These are phyloP conservation scores for Sclerotinia minor DNA, from an alignment of 2,329 filamentous ascomycete species.

Conservation along the genomic window DNA sequence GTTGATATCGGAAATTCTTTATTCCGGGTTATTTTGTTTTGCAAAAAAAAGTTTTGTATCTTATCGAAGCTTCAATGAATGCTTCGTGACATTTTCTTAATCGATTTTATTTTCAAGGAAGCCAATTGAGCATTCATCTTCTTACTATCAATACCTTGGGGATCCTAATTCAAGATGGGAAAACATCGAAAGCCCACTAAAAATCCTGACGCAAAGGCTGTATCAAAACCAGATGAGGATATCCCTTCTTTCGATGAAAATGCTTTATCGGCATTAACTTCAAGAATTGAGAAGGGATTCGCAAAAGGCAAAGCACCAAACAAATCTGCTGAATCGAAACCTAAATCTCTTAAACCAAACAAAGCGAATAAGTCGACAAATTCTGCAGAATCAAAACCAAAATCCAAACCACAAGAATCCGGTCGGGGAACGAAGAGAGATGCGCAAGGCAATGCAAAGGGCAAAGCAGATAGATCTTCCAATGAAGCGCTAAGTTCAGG, in stretches of 20 bases:
- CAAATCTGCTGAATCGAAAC: slow-evolving; percentile 25
- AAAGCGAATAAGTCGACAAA: slow-evolving; percentile 38
- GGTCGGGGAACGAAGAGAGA: slow-evolving; percentile 42
- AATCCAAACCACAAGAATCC: slow-evolving; percentile 27
- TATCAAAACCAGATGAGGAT: slow-evolving; percentile 25
- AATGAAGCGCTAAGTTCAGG: slow-evolving; percentile 28
- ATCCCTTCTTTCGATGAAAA: slow-evolving; percentile 51
- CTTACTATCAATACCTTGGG: not conserved
- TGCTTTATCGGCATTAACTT: slow-evolving; percentile 55
- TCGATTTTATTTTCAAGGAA: not conserved
- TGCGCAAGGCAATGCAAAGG: slow-evolving; percentile 40
- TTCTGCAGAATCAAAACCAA: slow-evolving; percentile 15
- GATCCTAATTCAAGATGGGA: slow-evolving; percentile 29
- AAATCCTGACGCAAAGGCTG: slow-evolving; percentile 29
- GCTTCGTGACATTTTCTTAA: not conserved
- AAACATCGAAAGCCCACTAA: slow-evolving; percentile 34
- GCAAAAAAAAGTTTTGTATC: slow-evolving; percentile 20
- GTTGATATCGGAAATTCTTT: slow-evolving; percentile 20
- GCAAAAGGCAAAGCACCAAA: slow-evolving; percentile 42
- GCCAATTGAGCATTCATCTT: not conserved
- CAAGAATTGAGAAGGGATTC: slow-evolving; percentile 57
- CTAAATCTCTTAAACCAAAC: slow-evolving; percentile 44
- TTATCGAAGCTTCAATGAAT: slow-evolving; percentile 1
- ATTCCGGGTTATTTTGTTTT: not conserved
- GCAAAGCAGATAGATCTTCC: slow-evolving; percentile 33